Evolutionary conservation across 176 grass and related monocot species (phyloP), one percentile per base, ranked within the genome.

Genomic region (Puya raimondii): DNA sequence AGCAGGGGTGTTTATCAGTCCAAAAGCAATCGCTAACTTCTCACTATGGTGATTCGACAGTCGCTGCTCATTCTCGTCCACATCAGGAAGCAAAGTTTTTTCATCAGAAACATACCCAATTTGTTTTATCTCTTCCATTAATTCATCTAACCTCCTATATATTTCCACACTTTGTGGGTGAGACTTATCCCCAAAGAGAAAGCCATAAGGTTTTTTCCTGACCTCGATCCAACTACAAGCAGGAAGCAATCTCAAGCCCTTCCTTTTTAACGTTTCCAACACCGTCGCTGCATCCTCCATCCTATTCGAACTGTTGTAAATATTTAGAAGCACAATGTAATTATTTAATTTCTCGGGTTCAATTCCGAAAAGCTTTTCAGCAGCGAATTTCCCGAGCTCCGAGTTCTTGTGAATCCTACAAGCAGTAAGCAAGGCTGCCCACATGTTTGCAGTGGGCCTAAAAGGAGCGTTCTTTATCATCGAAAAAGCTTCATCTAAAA

Each of bases 141-240:
- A 48, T 23, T 53, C 53, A 80, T 87, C 79, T 66, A 97, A 20
- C 78, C 63, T 97, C 53, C 50, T 66, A 78, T 92, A 86, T 53
- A 92, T 88, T 85, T 84, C 76, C 67, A 53, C 51, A 78, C 65
- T 75, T 67, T 77, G 82, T 51, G 77, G 82, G 61, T 84, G 90
- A 25, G 71, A 73, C 63, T 53, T 82, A 78, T 97, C 94, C 69
- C 85, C 81, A 77, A 90, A 86, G 76, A 81, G 77, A 89, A 96
- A 90, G 52, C 4, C 73, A 63, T 92, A 79, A 47, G 74, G 49
- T 65, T 77, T 77, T 85, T 88, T 97, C 81, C 87, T 90, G 1
- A 92, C 80, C 63, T 81, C 91, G 47, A 92, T 80, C 94, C 89
- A 97, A 81, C 82, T 97, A 83, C 79, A 90, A 76, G 86, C 77